phyloP scores from a whole-genome alignment of 139 green algal species.

The Chlorella ohadii region DNA sequence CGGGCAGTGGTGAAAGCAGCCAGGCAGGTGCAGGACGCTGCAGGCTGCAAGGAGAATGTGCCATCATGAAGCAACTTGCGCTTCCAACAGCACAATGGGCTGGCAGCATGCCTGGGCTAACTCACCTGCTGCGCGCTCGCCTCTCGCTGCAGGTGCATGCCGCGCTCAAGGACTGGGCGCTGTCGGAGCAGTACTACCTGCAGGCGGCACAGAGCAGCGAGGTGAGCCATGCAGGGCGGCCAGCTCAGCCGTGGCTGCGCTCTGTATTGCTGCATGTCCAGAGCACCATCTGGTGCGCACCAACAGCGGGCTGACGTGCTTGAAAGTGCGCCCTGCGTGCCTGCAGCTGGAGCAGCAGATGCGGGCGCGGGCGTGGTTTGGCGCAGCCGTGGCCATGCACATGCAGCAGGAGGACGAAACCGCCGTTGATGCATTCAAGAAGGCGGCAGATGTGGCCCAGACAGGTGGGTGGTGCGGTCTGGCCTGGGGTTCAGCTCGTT shows the following conservation, averaged over 20 bases:
- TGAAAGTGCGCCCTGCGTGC: not conserved
- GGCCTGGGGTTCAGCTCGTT: too few species aligned
- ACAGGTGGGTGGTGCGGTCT: not conserved
- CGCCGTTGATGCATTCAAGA: constrained; percentile 39
- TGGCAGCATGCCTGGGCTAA: not conserved
- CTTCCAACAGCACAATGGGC: too few species aligned
- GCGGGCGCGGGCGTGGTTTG: constrained; percentile 41
- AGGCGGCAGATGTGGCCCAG: constrained; percentile 16
- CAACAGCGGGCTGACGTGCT: too few species aligned
- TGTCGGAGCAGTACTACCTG: constrained; percentile 38
- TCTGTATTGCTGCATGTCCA: too few species aligned
- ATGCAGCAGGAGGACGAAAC: constrained; percentile 44
- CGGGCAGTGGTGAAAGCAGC: too few species aligned
- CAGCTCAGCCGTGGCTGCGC: not conserved
- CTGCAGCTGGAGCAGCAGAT: constrained; percentile 28
- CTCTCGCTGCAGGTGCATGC: constrained; percentile 31
- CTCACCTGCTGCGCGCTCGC: not conserved
- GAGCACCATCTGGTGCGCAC: too few species aligned
- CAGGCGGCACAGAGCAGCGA: constrained; percentile 11
- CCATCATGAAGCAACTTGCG: not conserved
- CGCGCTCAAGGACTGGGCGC: constrained; percentile 46
- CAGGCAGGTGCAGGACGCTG: not conserved
- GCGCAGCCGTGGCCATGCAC: constrained; percentile 42
- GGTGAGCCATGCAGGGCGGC: not conserved
- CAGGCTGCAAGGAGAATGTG: not conserved